These are phyloP conservation scores for Trametes maxima DNA, from an alignment of 768 basidiomycete genomes.

Conservation along the genomic window DNA sequence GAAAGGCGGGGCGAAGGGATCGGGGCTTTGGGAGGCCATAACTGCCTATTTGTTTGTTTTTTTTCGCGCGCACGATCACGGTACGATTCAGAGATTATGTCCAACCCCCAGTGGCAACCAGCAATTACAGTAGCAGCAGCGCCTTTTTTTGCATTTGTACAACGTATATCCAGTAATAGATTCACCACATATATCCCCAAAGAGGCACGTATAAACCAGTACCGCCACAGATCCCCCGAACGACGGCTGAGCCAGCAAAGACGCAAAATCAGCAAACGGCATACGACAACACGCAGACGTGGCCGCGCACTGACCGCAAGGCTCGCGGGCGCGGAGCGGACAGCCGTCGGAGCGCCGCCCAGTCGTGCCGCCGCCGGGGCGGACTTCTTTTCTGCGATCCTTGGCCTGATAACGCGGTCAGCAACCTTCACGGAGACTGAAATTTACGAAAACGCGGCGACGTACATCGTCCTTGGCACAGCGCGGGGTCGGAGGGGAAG, in stretches of 20 bases:
- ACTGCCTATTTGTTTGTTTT: background rate
- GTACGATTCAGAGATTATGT: too few relatives aligned
- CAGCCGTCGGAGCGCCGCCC: slow-evolving; percentile 23
- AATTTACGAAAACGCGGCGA: background rate
- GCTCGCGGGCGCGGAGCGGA: slow-evolving; percentile 7
- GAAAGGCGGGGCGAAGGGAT: background rate
- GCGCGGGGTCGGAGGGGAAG: background rate
- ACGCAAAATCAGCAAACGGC: background rate
- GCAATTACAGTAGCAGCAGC: too few relatives aligned
- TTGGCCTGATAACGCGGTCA: slow-evolving; percentile 16
- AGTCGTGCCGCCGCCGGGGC: background rate
- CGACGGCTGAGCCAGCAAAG: background rate
- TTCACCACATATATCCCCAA: too few relatives aligned
- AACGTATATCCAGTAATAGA: too few relatives aligned
- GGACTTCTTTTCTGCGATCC: background rate
- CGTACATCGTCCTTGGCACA: background rate
- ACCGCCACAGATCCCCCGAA: too few relatives aligned
- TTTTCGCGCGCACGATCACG: background rate
- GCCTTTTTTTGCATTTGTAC: too few relatives aligned
- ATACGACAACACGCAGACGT: background rate
- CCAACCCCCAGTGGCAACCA: too few relatives aligned
- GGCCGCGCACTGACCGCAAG: background rate
- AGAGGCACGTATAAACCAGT: too few relatives aligned
- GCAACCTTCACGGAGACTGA: slow-evolving; percentile 21
- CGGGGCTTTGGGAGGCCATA: background rate